Base-by-base conservation (phyloP, 805 yeast species). In the Saccharomycopsis sp. region DNA sequence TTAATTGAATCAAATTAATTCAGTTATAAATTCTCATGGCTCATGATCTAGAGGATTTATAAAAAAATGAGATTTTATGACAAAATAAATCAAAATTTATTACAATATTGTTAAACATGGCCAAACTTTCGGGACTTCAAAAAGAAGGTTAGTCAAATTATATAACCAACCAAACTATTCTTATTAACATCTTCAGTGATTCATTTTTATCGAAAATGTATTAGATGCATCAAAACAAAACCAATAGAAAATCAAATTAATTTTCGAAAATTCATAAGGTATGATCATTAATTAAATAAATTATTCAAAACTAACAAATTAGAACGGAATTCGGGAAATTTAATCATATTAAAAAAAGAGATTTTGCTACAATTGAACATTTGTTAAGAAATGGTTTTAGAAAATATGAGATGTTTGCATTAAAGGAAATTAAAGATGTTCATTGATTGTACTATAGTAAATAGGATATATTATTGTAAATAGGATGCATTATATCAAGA, bases 291-390 rank as follows among this genome's bases (percentile, higher is more conserved):
- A n/a, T n/a, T n/a, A n/a, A n/a, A n/a, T n/a, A n/a, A n/a, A n/a
- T n/a, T n/a, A 25, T 23, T n/a, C n/a, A n/a, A n/a, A n/a, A 32
- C 34, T 37, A 37, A 37, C 34, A 18, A 23, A 6, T 23, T 18
- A 44, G 49, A 29, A 35, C 17, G 3, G 49, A 46, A 30, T 46
- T 46, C 26, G 45, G 45, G 15, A 40, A 21, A 29, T 46, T 34
- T 27, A 23, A 25, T 21, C 20, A 29, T 14, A n/a, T 46, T 8
- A 38, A 47, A 5, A 46, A 44, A 14, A 29, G 49, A 27, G 49
- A 46, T 21, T 46, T 46, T 19, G 21, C 47, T 2, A 44, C 47
- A 6, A 39, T 46, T 10, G 49, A 46, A 28, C 49, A 46, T 34
- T 41, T 46, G 21, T 38, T 46, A 5, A 36, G 49, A 38, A 44